phyloP scores from a whole-genome alignment of 371 early-diverging fungal species.

The Haplosporangium sp. region DNA sequence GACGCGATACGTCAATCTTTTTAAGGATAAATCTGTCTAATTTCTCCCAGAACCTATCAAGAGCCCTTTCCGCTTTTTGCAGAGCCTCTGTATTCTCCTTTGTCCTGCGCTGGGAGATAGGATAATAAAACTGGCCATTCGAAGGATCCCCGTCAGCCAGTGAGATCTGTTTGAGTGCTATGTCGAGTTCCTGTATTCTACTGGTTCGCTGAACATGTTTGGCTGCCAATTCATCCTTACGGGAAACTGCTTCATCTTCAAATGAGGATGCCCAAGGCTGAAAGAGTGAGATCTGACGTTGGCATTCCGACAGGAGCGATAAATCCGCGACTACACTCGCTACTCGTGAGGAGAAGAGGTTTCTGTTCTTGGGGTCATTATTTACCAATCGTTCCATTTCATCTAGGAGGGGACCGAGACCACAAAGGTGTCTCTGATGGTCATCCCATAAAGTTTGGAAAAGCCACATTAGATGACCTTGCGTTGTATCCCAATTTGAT shows the following conservation, averaged over 20 bases:
- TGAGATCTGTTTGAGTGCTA: slow-evolving; percentile 4
- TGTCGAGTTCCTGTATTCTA: slow-evolving; percentile 23
- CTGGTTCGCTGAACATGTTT: slow-evolving; percentile 19
- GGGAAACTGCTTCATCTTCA: slow-evolving; percentile 12
- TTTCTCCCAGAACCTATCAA: slow-evolving; percentile 31
- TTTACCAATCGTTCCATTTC: slow-evolving; percentile 33
- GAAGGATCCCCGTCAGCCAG: slow-evolving; percentile 25
- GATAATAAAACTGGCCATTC: slow-evolving; percentile 30
- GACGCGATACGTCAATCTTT: slow-evolving; percentile 13
- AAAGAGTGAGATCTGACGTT: slow-evolving; percentile 29
- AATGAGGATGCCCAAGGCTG: slow-evolving; percentile 42
- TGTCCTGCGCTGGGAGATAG: slow-evolving; percentile 40
- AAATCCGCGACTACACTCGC: slow-evolving; percentile 23
- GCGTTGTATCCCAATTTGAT: slow-evolving; percentile 17
- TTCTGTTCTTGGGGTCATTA: slow-evolving; percentile 33
- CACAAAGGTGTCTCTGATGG: slow-evolving; percentile 10
- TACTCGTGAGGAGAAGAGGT: slow-evolving; percentile 28
- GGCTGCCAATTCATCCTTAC: slow-evolving; percentile 5
- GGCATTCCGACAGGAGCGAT: slow-evolving; percentile 34
- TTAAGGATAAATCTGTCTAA: slow-evolving; percentile 13
- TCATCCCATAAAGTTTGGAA: slow-evolving; percentile 35
- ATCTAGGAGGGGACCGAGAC: slow-evolving; percentile 23
- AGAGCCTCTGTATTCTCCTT: slow-evolving; percentile 34
- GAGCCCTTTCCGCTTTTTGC: slow-evolving; percentile 28
- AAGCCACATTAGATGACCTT: slow-evolving; percentile 27